Percentiles rank a stretch among this genome's conserved stretches.
phyloP scores from a whole-genome alignment of 495 filamentous ascomycete species.

The Talaromyces proteolyticus region DNA sequence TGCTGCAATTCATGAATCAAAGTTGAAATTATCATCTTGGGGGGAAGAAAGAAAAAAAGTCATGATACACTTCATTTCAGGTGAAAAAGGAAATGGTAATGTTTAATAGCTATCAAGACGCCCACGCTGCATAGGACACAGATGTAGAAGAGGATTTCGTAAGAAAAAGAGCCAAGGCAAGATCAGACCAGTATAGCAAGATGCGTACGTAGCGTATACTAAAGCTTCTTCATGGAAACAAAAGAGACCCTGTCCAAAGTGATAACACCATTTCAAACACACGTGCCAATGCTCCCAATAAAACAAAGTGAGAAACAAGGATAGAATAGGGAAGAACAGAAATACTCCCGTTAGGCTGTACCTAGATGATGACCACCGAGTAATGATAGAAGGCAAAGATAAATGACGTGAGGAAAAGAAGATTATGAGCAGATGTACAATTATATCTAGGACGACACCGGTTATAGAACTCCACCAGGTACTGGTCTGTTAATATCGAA shows the following conservation, averaged over 20 bases:
- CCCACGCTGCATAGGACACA: too few relatives aligned
- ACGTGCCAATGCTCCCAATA: not conserved
- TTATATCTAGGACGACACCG: not conserved
- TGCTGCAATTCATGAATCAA: too few relatives aligned
- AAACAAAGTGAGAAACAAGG: not conserved
- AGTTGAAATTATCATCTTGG: too few relatives aligned
- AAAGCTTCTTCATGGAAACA: not conserved
- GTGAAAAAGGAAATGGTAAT: too few relatives aligned
- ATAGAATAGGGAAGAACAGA: slow-evolving; percentile 4
- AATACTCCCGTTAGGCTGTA: not conserved
- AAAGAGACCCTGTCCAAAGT: not conserved
- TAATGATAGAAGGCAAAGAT: slow-evolving; percentile 1
- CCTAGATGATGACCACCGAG: not conserved
- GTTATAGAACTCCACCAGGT: slow-evolving; percentile 39
- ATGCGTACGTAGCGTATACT: not conserved
- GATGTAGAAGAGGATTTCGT: not conserved
- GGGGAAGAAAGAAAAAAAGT: too few relatives aligned
- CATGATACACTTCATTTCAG: too few relatives aligned
- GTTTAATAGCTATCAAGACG: too few relatives aligned
- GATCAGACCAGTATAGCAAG: slow-evolving; percentile 5
- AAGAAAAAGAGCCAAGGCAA: slow-evolving; percentile 6
- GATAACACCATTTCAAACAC: not conserved
- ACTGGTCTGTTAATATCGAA: slow-evolving; percentile 39
- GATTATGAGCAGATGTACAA: too few relatives aligned
- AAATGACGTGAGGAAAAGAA: not conserved